Conservation (phyloP, 371 early-diverging fungal genomes). For the Mortierella sp. region DNA sequence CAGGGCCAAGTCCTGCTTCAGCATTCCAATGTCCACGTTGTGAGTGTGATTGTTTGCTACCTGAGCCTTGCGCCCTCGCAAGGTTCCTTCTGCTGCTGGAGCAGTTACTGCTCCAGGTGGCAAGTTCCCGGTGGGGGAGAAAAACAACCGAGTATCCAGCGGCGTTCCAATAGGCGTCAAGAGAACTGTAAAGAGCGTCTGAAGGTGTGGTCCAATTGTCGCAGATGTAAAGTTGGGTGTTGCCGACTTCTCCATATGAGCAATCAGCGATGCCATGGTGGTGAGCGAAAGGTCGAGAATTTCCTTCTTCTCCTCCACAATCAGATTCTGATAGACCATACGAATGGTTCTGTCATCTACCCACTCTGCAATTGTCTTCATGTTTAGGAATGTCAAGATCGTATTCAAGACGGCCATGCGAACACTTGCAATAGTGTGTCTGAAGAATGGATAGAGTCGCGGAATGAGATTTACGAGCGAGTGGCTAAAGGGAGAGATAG, state of each 20-base stretch:
- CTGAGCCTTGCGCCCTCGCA: constrained; percentile 36
- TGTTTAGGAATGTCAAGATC: constrained; percentile 78
- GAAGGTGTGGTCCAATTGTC: constrained; percentile 27
- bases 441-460: constrained; percentile 91
- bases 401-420: constrained; percentile 88
- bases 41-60: constrained; percentile 54
- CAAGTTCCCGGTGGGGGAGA: constrained; percentile 63
- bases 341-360: constrained; percentile 79
- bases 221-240: constrained; percentile 14
- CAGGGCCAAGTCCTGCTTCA: constrained; percentile 89
- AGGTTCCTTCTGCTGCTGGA: constrained; percentile 8
- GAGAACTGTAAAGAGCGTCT: constrained; percentile 57
- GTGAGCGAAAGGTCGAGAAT: constrained; percentile 71
- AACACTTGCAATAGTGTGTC: constrained; percentile 91
- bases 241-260: constrained; percentile 25
- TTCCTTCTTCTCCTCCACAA: constrained; percentile 84
- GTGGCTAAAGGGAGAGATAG: constrained; percentile 37
- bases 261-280: constrained; percentile 77
- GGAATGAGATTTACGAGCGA: constrained; percentile 81
- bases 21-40: constrained; percentile 91
- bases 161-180: constrained; percentile 87
- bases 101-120: constrained; percentile 35
- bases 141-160: constrained; percentile 75
- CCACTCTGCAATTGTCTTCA: constrained; percentile 76
- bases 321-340: constrained; percentile 89